phyloP scores from a whole-genome alignment of 2,329 filamentous ascomycete species.

The Botrytis tulipae region DNA sequence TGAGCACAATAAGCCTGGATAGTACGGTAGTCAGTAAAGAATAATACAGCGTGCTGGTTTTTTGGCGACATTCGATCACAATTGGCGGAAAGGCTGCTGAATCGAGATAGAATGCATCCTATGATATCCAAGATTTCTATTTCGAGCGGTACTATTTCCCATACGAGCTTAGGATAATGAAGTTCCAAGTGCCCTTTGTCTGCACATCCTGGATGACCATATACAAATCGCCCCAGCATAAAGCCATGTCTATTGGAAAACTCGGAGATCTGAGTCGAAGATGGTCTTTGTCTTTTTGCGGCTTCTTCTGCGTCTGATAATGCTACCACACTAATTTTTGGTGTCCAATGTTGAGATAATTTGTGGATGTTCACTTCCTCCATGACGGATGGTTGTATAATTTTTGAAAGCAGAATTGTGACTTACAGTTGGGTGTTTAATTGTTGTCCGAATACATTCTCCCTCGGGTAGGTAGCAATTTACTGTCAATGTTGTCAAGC shows the following conservation, averaged over 20 bases:
- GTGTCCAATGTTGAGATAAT: constrained; percentile 9
- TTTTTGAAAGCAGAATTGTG: constrained; percentile 4
- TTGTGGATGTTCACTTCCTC: constrained; percentile 12
- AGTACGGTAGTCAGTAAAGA: constrained; percentile 37
- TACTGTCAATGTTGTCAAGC: not conserved
- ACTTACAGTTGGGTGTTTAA: constrained; percentile 11
- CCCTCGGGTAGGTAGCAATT: not conserved
- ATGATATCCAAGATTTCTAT: constrained; percentile 24
- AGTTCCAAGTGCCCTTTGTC: constrained; percentile 18
- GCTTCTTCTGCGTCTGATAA: constrained; percentile 1
- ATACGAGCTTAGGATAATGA: constrained; percentile 13
- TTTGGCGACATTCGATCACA: constrained; percentile 24
- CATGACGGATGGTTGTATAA: not conserved
- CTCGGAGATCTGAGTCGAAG: not conserved
- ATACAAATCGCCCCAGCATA: constrained; percentile 16
- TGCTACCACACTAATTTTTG: not conserved
- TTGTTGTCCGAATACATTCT: constrained; percentile 4
- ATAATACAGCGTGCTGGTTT: constrained; percentile 28
- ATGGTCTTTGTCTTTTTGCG: constrained; percentile 1
- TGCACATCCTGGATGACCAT: constrained; percentile 4
- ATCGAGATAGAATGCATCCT: constrained; percentile 29
- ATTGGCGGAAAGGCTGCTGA: constrained; percentile 24
- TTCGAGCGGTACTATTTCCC: constrained; percentile 7
- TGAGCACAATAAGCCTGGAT: constrained; percentile 36
- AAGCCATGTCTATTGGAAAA: constrained; percentile 8